Evolutionary conservation across 345 rosid species (phyloP).

Genomic region (Brassica juncea): DNA sequence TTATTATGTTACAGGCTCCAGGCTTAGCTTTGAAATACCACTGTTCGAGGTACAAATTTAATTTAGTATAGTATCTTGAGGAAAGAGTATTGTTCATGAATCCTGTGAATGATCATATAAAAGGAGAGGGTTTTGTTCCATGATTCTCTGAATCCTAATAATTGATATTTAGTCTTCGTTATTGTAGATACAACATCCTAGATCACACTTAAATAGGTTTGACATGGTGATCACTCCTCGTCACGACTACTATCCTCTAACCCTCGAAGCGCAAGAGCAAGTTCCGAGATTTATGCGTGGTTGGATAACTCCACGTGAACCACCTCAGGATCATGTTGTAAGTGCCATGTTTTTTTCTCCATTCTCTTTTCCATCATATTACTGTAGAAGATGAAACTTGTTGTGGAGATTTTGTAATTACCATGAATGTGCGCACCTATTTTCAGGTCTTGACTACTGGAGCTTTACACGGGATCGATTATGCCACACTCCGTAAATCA

Average conservation of each 20-base stretch:
- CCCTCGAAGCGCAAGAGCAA: slow-evolving; percentile 72
- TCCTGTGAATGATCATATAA: not conserved
- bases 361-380: not conserved
- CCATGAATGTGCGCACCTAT: slow-evolving; percentile 14
- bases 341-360: slow-evolving; percentile 28
- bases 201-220: slow-evolving; percentile 81
- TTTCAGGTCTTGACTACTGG: slow-evolving; percentile 84
- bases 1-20: slow-evolving; percentile 12
- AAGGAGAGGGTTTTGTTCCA: too few species aligned
- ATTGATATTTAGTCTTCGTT: slow-evolving; percentile 6
- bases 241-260: slow-evolving; percentile 89
- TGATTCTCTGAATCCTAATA: not conserved
- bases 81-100: not conserved
- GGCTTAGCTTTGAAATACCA: not conserved
- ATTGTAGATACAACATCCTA: slow-evolving; percentile 87
- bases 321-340: slow-evolving; percentile 79
- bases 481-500: slow-evolving; percentile 78
- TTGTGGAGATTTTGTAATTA: slow-evolving; percentile 8
- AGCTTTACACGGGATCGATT: slow-evolving; percentile 88
- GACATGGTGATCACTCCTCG: slow-evolving; percentile 92
- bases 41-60: not conserved
- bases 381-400: slow-evolving; percentile 9
- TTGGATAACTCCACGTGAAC: slow-evolving; percentile 86
- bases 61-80: not conserved
- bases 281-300: slow-evolving; percentile 72